Percentiles rank a stretch among this genome's conserved stretches.
Evolutionary conservation across 73 alveolate genomes (phyloP).

Genomic region (Tetrahymena borealis): DNA sequence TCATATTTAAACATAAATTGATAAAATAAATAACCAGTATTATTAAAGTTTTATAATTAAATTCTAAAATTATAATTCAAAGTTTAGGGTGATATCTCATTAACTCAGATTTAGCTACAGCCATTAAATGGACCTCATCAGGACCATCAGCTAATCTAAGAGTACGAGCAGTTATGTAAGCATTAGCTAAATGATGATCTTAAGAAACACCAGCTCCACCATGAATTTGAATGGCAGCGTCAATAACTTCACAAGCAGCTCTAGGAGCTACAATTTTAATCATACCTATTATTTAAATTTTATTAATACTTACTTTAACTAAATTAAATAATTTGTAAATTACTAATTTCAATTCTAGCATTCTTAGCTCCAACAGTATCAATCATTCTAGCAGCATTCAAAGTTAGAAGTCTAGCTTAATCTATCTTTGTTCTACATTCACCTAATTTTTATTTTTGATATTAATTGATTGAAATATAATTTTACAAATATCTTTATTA

Average conservation of each 20-base stretch:
- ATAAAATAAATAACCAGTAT: not conserved
- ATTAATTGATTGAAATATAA: too few species aligned
- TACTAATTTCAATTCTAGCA: not conserved
- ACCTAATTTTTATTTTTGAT: conserved; percentile 28
- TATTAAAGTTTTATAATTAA: not conserved
- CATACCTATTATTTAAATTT: conserved; percentile 10
- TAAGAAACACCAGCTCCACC: conserved; percentile 51
- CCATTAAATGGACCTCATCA: conserved; percentile 58
- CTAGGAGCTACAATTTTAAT: conserved; percentile 28
- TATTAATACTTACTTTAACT: not conserved
- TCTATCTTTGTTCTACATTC: conserved; percentile 12
- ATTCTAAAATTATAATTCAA: not conserved
- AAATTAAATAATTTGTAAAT: not conserved
- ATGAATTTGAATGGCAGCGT: conserved; percentile 33
- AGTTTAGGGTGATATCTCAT: not conserved
- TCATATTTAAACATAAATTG: too few species aligned
- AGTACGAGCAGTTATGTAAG: conserved; percentile 51
- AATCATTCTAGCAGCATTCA: conserved; percentile 32
- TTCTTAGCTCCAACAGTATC: conserved; percentile 26
- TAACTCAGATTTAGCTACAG: conserved; percentile 42
- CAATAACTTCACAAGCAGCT: conserved; percentile 27
- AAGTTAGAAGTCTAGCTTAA: conserved; percentile 21
- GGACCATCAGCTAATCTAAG: conserved; percentile 68
- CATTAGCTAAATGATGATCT: conserved; percentile 15
- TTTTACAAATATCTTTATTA: too few species aligned